Base-by-base conservation (phyloP, 1,139 yeast genomes). In the Geotrichum restrictum region DNA sequence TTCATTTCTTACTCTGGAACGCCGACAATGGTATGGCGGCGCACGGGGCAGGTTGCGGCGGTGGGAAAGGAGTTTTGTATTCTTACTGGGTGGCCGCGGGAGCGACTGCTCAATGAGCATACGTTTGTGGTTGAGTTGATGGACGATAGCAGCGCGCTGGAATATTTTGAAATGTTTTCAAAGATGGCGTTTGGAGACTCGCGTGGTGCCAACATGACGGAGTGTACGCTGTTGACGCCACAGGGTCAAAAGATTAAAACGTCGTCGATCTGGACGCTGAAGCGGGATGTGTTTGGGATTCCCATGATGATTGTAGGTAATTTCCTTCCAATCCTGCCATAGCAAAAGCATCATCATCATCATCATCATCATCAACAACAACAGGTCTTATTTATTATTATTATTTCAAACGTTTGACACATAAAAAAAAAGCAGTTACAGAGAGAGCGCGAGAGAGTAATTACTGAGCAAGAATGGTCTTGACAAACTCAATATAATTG, bases 221-320 rank as follows among this genome's bases (percentile, higher is more conserved):
- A 85, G 60, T 88, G 94, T 69, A 85, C 93, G 0, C 71, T 86
- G 54, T 69, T 87, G 49, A 81, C 88, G 3, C 83, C 85, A 3
- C 76, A 75, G 38, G 71, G 71, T 13, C 62, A 60, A 13, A 62
- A 61, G 48, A 64, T 88, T 45, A 74, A 85, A 45, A 86, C 95
- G 0, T 82, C 91, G 21, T 85, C 96, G 65, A 83, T 88, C 63
- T 89, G 96, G 96, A 91, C 97, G 0, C 74, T 91, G 18, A 87
- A 87, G 62, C 75, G 96, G 59, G 96, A 89, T 69, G 82, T 85
- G 44, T 89, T 88, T 69, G 95, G 88, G 66, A 82, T 88, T 52
- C 96, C 97, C n/a, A 85, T 89, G 91, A 89, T 91, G 96, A 86
- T 91, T 45, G 82, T 91, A 44, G 97, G 96, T 18, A 89, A 88